These are phyloP conservation scores for Blastobotrys muscicola DNA, from an alignment of 805 yeast species.

Conservation along the genomic window DNA sequence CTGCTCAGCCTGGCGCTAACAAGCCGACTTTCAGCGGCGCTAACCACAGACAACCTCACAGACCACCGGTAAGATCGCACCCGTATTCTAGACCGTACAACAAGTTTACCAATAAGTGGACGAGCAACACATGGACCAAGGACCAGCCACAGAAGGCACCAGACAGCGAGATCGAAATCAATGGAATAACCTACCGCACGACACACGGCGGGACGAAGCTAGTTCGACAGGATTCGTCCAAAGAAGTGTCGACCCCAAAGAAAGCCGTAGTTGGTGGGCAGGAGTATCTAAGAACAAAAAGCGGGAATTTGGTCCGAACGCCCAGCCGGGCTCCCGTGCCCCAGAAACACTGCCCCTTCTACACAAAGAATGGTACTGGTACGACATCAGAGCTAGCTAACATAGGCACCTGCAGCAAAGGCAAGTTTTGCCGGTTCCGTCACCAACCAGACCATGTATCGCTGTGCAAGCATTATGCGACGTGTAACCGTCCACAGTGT, in stretches of 20 bases:
- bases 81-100: too few species aligned
- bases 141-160: not conserved
- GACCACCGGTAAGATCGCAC: too few species aligned
- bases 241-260: conserved; percentile 12
- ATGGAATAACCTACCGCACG: conserved; percentile 18
- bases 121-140: not conserved
- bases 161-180: conserved; percentile 12
- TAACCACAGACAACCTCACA: too few species aligned
- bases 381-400: conserved; percentile 3
- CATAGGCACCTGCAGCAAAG: conserved; percentile 45
- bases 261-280: conserved; percentile 20
- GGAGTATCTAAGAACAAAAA: conserved; percentile 18
- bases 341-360: conserved; percentile 23
- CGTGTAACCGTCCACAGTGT: conserved; percentile 43
- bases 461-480: conserved; percentile 43
- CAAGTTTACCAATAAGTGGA: too few species aligned
- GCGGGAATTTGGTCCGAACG: conserved; percentile 8
- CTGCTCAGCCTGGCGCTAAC: too few species aligned
- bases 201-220: conserved; percentile 18
- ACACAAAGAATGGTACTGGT: conserved; percentile 19
- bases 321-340: conserved; percentile 1
- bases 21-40: too few species aligned
- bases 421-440: conserved; percentile 40
- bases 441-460: conserved; percentile 46
- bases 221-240: conserved; percentile 8